Base-by-base conservation (phyloP, 306 rosid genomes). In the Ceratonia siliqua region DNA sequence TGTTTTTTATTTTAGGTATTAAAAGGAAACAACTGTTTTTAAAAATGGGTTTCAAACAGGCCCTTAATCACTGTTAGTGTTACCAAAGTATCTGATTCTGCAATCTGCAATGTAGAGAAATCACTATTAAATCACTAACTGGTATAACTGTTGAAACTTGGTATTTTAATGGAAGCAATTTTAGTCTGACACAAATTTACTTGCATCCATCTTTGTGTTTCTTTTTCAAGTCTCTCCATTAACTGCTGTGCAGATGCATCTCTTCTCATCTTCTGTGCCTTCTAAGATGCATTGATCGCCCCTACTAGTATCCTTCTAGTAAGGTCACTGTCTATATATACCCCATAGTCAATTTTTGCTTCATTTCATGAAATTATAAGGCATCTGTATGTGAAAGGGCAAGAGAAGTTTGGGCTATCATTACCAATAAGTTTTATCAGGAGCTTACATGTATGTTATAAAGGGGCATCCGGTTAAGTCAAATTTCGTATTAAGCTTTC, bases 141-240 rank as follows among this genome's bases (percentile, higher is more conserved):
- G 2, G 11, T 72, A 12, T 59, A 43, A 73, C 27, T 62, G 68
- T 36, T 52, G 8, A 30, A 8, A 43, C 8, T 30, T 54, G 18
- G 2, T 54, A 53, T 72, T 78, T n/a, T 79, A 35, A 21, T 20
- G 27, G 67, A 20, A 56, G 21, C 30, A 25, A 39, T 57, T 66
- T 72, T 41, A 55, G 62, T 28, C 36, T 55, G 79, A 24, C 64
- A 36, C 58, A 27, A 36, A 56, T 50, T 56, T 56, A 55, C 63
- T 56, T 45, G 55, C 59, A 36, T 55, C 24, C 70, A 25, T 36
- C 45, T 35, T 35, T 48, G 43, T 59, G 55, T 18, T 49, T 52
- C 46, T n/a, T 65, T 54, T 65, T 56, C 56, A 56, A 55, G 22
- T 65, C 42, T 70, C 66, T 56, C 43, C 56, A 35, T 49, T 33